Evolutionary conservation across 371 early-diverging fungal genomes (phyloP).

Genomic region (Actinomortierella ambigua): DNA sequence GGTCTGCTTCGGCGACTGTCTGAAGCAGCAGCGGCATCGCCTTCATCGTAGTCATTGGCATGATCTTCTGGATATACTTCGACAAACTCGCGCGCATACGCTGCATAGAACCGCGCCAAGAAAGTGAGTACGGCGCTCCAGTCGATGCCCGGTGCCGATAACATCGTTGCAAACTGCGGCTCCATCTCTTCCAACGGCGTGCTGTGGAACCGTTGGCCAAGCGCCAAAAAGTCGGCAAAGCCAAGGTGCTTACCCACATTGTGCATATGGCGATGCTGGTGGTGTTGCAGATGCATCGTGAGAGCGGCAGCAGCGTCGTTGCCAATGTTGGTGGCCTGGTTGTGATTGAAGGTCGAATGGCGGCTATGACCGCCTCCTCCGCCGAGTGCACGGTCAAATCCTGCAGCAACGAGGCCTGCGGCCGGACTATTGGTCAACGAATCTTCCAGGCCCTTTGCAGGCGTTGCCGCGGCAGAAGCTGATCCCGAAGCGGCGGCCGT

Average conservation of each 20-base stretch:
- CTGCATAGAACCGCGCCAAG: slow-evolving; percentile 30
- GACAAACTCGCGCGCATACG: slow-evolving; percentile 43
- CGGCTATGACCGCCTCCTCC: background rate
- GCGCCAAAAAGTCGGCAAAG: slow-evolving; percentile 47
- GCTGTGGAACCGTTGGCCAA: slow-evolving; percentile 49
- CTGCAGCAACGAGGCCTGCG: slow-evolving; percentile 12
- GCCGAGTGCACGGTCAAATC: slow-evolving; percentile 13
- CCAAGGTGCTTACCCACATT: slow-evolving; percentile 14
- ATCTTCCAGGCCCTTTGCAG: too few relatives aligned
- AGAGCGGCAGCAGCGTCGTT: background rate
- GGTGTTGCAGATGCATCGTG: background rate
- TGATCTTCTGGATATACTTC: too few relatives aligned
- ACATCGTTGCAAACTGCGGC: slow-evolving; percentile 41
- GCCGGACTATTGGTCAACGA: slow-evolving; percentile 14
- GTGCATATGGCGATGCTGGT: slow-evolving; percentile 1
- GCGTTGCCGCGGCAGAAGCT: too few relatives aligned
- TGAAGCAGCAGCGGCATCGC: too few relatives aligned
- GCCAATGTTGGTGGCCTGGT: too few relatives aligned
- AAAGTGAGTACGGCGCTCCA: slow-evolving; percentile 47
- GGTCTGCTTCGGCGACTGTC: too few relatives aligned
- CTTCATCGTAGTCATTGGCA: too few relatives aligned
- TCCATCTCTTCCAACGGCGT: slow-evolving; percentile 47
- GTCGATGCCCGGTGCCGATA: slow-evolving; percentile 45
- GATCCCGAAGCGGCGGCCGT: too few relatives aligned
- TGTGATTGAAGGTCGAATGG: background rate